These are phyloP conservation scores for Neurospora africana DNA, from an alignment of 495 filamentous ascomycete species.

Conservation along the genomic window DNA sequence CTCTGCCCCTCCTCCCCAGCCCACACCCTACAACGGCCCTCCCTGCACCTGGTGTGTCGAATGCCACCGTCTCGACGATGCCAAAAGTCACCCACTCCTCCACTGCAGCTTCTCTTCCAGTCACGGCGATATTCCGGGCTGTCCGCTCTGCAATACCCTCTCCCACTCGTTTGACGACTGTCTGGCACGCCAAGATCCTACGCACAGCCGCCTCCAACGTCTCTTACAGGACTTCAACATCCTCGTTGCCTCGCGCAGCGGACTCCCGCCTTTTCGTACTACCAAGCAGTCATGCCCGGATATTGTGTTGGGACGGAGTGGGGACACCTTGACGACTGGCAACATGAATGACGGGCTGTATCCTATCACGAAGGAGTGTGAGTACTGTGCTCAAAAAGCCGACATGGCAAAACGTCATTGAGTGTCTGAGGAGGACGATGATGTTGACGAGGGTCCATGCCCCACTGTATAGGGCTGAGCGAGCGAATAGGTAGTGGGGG, in stretches of 20 bases:
- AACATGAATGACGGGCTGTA: background rate
- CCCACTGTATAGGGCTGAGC: too few species aligned
- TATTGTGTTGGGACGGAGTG: background rate
- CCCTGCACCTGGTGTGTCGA: background rate
- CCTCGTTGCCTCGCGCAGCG: background rate
- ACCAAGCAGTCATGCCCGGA: background rate
- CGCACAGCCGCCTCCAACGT: background rate
- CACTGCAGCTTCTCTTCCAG: background rate
- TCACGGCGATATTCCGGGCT: background rate
- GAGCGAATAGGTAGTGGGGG: too few species aligned
- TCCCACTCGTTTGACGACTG: background rate
- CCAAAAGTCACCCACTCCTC: background rate
- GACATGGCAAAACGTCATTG: too few species aligned
- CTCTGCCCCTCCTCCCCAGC: background rate
- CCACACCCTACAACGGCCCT: background rate
- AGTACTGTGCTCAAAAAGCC: too few species aligned
- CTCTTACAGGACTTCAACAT: background rate
- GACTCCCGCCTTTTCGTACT: background rate
- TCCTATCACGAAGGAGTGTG: background rate
- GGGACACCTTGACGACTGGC: background rate
- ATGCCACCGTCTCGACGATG: background rate
- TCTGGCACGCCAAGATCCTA: background rate
- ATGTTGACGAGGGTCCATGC: too few species aligned
- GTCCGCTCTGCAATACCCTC: background rate
- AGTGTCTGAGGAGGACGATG: too few species aligned